Conservation (phyloP, 2,329 filamentous ascomycete genomes). For the Pyrenochaeta sp. region DNA sequence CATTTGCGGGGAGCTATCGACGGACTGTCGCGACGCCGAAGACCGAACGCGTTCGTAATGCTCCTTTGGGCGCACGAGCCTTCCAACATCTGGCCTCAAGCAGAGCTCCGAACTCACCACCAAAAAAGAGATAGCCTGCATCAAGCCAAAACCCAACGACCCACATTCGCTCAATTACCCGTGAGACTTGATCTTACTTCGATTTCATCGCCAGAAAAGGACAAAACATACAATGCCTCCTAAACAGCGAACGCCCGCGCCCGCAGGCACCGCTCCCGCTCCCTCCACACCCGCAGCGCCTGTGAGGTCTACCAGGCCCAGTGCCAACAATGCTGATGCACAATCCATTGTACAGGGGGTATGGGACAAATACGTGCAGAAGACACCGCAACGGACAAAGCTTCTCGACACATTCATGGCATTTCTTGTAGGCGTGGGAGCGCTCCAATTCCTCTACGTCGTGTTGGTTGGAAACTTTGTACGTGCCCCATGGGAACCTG, state of each 20-base stretch:
- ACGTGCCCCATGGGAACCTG: slow-evolving; percentile 53
- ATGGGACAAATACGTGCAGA: slow-evolving; percentile 78
- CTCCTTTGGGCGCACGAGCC: slow-evolving; percentile 10
- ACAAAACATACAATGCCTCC: slow-evolving; percentile 37
- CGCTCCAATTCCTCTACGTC: slow-evolving; percentile 93
- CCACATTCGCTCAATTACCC: slow-evolving; percentile 10
- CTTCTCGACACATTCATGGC: slow-evolving; percentile 90
- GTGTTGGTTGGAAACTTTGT: slow-evolving; percentile 93
- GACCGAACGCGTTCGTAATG: slow-evolving; percentile 8
- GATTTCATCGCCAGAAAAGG: slow-evolving; percentile 4
- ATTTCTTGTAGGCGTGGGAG: slow-evolving; percentile 85
- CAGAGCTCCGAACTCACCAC: slow-evolving; percentile 19
- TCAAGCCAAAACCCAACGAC: not conserved
- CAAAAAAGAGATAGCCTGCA: not conserved
- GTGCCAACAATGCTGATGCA: slow-evolving; percentile 40
- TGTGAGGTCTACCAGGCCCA: slow-evolving; percentile 35
- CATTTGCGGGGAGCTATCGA: slow-evolving; percentile 28
- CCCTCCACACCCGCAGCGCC: slow-evolving; percentile 19
- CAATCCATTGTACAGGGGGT: slow-evolving; percentile 73
- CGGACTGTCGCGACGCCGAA: slow-evolving; percentile 20
- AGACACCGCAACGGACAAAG: slow-evolving; percentile 90
- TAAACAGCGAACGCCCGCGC: slow-evolving; percentile 36
- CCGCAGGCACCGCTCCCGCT: slow-evolving; percentile 20
- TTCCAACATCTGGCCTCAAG: slow-evolving; percentile 37
- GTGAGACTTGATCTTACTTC: not conserved